These are phyloP conservation scores for Teratosphaeria pseudoeucalypti DNA, from an alignment of 2,329 filamentous ascomycete genomes.

Conservation along the genomic window DNA sequence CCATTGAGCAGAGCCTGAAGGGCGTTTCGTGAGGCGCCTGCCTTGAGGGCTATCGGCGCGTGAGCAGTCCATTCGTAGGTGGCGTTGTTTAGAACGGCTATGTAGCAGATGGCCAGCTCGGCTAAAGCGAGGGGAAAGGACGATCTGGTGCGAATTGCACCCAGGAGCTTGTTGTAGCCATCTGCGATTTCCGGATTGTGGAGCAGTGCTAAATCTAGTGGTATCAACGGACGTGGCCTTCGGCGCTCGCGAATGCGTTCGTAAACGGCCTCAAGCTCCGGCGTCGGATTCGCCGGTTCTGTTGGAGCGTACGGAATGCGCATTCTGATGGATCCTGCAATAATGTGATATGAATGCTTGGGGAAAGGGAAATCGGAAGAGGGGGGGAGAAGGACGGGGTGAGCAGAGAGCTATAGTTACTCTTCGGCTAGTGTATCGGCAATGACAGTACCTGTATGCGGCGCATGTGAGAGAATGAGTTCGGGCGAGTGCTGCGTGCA, in stretches of 20 bases:
- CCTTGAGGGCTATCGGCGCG: slow-evolving; percentile 23
- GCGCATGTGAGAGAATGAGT: background rate
- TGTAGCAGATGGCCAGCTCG: slow-evolving; percentile 27
- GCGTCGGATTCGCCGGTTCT: slow-evolving; percentile 43
- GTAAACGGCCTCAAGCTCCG: slow-evolving; percentile 42
- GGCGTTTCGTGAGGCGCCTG: slow-evolving; percentile 15
- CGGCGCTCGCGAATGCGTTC: slow-evolving; percentile 55
- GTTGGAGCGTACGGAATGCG: slow-evolving; percentile 55
- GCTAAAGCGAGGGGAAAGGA: slow-evolving; percentile 21
- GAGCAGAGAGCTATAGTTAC: background rate
- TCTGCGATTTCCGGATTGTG: slow-evolving; percentile 65
- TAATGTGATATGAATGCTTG: background rate
- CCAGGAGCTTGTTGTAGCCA: slow-evolving; percentile 63
- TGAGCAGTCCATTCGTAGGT: slow-evolving; percentile 29
- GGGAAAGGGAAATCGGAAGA: background rate
- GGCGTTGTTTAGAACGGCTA: slow-evolving; percentile 27
- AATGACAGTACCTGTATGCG: background rate
- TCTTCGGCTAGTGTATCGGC: background rate
- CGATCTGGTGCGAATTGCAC: slow-evolving; percentile 31
- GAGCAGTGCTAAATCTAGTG: slow-evolving; percentile 65
- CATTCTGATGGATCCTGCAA: slow-evolving; percentile 35
- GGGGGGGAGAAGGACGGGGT: background rate
- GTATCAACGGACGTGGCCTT: slow-evolving; percentile 57
- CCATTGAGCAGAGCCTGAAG: slow-evolving; percentile 17
- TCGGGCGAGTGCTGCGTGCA: background rate